Conservation (phyloP, 306 rosid genomes). For the Vigna mungo region DNA sequence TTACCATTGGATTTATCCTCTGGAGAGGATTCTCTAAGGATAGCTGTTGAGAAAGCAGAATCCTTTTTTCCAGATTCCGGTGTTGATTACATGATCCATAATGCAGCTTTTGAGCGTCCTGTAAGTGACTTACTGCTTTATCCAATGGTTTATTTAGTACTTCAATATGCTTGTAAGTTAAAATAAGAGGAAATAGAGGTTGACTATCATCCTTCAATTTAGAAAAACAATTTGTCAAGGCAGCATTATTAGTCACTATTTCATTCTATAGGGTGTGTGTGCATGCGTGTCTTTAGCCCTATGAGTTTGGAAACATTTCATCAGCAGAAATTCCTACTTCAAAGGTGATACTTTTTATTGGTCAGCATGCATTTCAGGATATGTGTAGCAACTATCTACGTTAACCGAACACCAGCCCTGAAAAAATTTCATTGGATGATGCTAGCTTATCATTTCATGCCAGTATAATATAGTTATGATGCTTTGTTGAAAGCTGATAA, state of each 20-base stretch:
- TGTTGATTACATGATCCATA: conserved; percentile 91
- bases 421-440: conserved; percentile 22
- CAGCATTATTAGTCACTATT: neutral
- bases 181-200: neutral
- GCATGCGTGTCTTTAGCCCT: neutral
- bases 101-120: conserved; percentile 96
- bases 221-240: neutral
- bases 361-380: neutral
- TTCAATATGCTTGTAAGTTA: conserved; percentile 10
- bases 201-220: neutral
- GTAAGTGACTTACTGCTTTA: conserved; percentile 62
- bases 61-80: conserved; percentile 74
- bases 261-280: neutral
- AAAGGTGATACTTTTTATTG: conserved; percentile 29
- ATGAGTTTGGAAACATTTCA: conserved; percentile 3
- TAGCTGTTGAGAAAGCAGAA: conserved; percentile 80
- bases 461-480: neutral
- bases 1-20: conserved; percentile 83
- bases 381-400: conserved; percentile 21
- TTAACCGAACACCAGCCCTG: conserved; percentile 12
- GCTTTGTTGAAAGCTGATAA: conserved; percentile 10
- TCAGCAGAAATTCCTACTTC: conserved; percentile 22
- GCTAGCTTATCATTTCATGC: conserved; percentile 26
- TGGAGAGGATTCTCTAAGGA: conserved; percentile 76
- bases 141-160: conserved; percentile 17